Evolutionary conservation across 2,329 filamentous ascomycete genomes (phyloP), one percentile per base, ranked within the genome.

Genomic region (Xylariales sp.): DNA sequence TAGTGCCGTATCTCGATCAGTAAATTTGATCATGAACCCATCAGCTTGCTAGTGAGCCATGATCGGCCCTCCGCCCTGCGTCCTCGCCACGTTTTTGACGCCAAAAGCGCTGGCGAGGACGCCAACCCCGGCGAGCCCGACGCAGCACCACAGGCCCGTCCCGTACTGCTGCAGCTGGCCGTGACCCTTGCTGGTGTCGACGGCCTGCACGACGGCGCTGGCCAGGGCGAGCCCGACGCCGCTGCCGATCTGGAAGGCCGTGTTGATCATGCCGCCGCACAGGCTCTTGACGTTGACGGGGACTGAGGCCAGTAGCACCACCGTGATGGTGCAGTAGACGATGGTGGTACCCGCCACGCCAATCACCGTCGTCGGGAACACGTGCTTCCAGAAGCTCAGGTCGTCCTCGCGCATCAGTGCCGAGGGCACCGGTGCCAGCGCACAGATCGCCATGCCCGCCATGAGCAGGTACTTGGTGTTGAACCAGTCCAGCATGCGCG

Each of bases 261-360:
- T 37, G 25, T 37, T 37, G 34, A 37, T 27, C 34, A 37, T 29
- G 24, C 34, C 34, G 15, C 34, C 34, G 16, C 34, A 29, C 10
- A 37, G 25, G 60, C 57, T 62, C 46, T 66, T 66, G 10, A 64
- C 62, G 19, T 64, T 58, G 6, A 60, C 50, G 0, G 63, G 64
- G 2, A 67, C 64, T 24, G 55, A 63, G 1, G 56, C 56, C 13
- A 67, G 35, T 5, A 67, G 55, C 4, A 62, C 55, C 2, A 63
- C 63, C n/a, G 60, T 66, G 5, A 63, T 63, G 2, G 62, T 63
- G 18, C 63, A 60, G 38, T 65, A 67, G 5, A 63, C 61, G 13
- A 66, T 57, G 1, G 60, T 64, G 5, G 65, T 57, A 4, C 61
- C 62, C 0, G 57, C 53, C 5, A 67, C 62, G 29, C 63, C 61